Conservation (phyloP, 768 basidiomycete genomes). For the Auriscalpium orientale region DNA sequence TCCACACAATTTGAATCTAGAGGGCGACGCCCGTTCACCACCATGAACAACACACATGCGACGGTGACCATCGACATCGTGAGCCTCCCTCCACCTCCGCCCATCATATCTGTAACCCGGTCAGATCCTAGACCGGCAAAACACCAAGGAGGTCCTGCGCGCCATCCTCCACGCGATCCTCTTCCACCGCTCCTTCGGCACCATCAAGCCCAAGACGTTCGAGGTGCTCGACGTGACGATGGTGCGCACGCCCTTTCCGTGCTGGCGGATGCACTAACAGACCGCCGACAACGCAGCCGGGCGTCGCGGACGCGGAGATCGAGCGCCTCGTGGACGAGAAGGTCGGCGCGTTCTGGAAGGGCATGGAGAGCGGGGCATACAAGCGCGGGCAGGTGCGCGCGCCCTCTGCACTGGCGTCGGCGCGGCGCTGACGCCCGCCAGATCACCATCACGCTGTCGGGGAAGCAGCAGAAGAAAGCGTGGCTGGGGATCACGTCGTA, state of each 20-base stretch:
- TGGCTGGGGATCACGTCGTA: conserved; percentile 62
- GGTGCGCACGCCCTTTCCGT: conserved; percentile 36
- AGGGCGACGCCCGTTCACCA: too few species aligned
- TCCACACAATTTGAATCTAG: too few species aligned
- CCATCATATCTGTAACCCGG: not conserved
- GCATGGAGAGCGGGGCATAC: conserved; percentile 51
- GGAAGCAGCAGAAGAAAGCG: conserved; percentile 67
- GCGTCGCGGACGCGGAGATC: conserved; percentile 66
- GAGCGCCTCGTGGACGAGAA: conserved; percentile 67
- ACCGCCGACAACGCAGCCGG: conserved; percentile 43
- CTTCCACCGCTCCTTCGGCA: conserved; percentile 79
- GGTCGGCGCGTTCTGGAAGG: conserved; percentile 74
- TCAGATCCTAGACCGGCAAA: conserved; percentile 66
- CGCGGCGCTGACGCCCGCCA: conserved; percentile 16
- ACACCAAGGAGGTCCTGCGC: conserved; percentile 64
- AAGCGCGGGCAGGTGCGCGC: conserved; percentile 61
- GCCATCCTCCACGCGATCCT: conserved; percentile 76
- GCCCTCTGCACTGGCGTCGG: not conserved
- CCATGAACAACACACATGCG: not conserved
- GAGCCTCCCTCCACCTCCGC: not conserved
- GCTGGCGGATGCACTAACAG: not conserved
- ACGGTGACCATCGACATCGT: not conserved
- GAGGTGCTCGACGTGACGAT: conserved; percentile 83
- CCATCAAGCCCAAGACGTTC: conserved; percentile 65
- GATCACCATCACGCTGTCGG: conserved; percentile 72